These are phyloP conservation scores for Kwoniella bestiolae DNA, from an alignment of 768 basidiomycete genomes.

Conservation along the genomic window DNA sequence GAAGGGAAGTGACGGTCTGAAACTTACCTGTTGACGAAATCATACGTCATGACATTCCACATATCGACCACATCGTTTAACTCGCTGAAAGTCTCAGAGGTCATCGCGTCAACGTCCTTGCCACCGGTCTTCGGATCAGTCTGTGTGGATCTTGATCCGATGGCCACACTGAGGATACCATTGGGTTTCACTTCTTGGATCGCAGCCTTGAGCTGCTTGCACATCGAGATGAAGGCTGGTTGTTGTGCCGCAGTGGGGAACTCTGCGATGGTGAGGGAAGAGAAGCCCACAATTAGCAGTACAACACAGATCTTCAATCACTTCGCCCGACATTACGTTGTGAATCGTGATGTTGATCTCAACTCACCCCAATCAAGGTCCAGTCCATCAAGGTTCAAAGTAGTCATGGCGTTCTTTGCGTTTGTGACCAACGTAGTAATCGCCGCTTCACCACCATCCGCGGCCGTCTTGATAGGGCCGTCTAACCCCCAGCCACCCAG, in stretches of 20 bases:
- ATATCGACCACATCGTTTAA: conserved; percentile 38
- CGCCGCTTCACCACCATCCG: background rate
- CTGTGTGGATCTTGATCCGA: conserved; percentile 14
- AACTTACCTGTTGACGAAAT: conserved; percentile 23
- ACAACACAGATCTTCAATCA: background rate
- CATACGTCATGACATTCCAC: conserved; percentile 47
- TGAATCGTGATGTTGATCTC: background rate
- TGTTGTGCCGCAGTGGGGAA: conserved; percentile 10
- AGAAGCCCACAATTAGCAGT: too few relatives aligned
- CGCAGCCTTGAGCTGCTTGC: background rate
- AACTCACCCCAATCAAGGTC: conserved; percentile 25
- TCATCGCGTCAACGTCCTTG: conserved; percentile 31
- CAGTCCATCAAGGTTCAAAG: conserved; percentile 21
- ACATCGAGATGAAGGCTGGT: background rate
- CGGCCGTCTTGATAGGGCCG: conserved; percentile 14
- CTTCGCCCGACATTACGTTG: background rate
- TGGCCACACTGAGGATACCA: conserved; percentile 25
- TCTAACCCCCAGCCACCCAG: conserved; percentile 38
- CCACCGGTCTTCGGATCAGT: background rate
- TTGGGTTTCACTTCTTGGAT: conserved; percentile 1
- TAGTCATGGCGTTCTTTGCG: conserved; percentile 15
- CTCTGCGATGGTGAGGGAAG: too few relatives aligned
- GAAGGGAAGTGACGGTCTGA: background rate
- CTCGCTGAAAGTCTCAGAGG: conserved; percentile 15
- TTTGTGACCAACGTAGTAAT: conserved; percentile 17